Conservation (phyloP, 2,329 filamentous ascomycete species). For the Cordyceps cateniannulata region DNA sequence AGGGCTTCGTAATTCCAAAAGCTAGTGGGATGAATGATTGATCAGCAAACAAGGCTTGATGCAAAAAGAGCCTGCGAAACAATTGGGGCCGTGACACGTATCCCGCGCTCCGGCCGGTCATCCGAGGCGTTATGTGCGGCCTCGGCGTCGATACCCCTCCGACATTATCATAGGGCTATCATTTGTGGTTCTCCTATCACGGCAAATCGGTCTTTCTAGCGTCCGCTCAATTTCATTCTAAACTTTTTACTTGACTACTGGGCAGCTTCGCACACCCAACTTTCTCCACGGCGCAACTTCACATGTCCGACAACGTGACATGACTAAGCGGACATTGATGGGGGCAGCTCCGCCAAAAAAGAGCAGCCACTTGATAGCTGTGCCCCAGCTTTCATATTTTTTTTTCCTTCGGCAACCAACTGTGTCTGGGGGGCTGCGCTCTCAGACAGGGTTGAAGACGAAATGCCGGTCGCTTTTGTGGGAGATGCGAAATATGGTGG, state of each 20-base stretch:
- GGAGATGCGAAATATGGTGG: no score
- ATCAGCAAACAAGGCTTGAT: background rate
- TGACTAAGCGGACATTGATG: background rate
- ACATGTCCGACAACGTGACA: background rate
- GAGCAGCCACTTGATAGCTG: background rate
- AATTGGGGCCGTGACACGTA: background rate
- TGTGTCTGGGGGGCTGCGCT: no score
- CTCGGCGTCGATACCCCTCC: background rate
- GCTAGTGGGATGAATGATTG: background rate
- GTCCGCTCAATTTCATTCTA: no score
- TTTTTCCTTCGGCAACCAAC: no score
- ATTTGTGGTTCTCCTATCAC: background rate
- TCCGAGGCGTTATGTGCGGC: background rate
- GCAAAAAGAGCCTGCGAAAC: background rate
- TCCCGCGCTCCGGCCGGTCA: background rate
- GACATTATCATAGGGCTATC: background rate
- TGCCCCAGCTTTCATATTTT: no score
- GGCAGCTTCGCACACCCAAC: no score
- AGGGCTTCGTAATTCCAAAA: background rate
- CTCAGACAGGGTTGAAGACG: no score
- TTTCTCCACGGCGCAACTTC: no score
- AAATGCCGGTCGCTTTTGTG: no score
- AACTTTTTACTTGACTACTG: no score
- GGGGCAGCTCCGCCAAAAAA: background rate
- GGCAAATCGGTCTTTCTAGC: background rate